A percentile compares a stretch with the other conserved stretches of the same genome.
These are phyloP conservation scores for Brachypodium distachyon DNA, from an alignment of 202 grass and related monocot species.

Conservation along the genomic window DNA sequence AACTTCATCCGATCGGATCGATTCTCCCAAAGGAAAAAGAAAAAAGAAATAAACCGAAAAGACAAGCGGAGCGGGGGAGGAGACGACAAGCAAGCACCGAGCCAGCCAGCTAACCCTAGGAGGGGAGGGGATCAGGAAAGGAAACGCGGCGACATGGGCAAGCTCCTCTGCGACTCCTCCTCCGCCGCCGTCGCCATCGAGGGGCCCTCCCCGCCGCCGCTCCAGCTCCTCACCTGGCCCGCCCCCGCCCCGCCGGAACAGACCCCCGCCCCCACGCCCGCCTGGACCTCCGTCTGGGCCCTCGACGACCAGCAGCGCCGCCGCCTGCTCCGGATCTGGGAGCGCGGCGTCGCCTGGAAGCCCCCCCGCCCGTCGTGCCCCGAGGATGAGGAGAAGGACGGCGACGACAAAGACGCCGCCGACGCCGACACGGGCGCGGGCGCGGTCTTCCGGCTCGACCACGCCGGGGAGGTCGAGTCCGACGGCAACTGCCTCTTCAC, in stretches of 20 bases:
- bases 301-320: slow-evolving; percentile 92
- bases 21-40: too few species aligned
- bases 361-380: slow-evolving; percentile 8
- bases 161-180: slow-evolving; percentile 82
- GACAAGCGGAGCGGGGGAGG: neutral
- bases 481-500: slow-evolving; percentile 97
- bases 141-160: too few species aligned
- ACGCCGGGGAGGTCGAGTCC: slow-evolving; percentile 76
- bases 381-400: too few species aligned
- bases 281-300: slow-evolving; percentile 56
- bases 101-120: slow-evolving; percentile 43
- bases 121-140: too few species aligned
- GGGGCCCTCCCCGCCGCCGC: slow-evolving; percentile 26
- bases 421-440: neutral
- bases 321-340: slow-evolving; percentile 70
- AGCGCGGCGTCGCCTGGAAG: slow-evolving; percentile 82
- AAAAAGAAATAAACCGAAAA: too few species aligned
- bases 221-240: slow-evolving; percentile 48
- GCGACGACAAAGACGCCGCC: neutral
- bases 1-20: too few species aligned
- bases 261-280: slow-evolving; percentile 1
- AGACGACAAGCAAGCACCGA: neutral
- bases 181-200: slow-evolving; percentile 50
- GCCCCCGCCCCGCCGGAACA: neutral
- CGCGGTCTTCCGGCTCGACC: slow-evolving; percentile 64